phyloP scores from a whole-genome alignment of 257 asterid species.

The Marsdenia floribunda region DNA sequence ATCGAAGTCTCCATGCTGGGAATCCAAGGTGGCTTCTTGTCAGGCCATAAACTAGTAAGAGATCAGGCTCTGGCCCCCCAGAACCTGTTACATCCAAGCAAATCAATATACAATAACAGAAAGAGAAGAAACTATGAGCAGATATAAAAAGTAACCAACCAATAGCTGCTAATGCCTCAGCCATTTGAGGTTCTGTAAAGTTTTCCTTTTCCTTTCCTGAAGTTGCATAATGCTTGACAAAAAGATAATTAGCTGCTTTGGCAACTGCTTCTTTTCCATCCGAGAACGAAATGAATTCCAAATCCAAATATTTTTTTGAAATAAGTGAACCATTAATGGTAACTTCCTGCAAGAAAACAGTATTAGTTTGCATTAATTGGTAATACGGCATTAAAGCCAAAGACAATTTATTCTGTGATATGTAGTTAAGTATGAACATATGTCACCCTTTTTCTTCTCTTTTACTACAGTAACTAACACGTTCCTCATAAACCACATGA shows the following conservation, averaged over 20 bases:
- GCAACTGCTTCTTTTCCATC: conserved; percentile 89
- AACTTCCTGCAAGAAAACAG: conserved; percentile 34
- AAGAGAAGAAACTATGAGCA: conserved; percentile 2
- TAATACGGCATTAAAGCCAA: not conserved
- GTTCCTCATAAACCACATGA: not conserved
- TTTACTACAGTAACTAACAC: not conserved
- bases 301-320: conserved; percentile 37
- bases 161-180: conserved; percentile 55
- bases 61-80: conserved; percentile 66
- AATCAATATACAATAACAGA: not conserved
- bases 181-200: conserved; percentile 68
- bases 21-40: conserved; percentile 91
- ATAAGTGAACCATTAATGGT: conserved; percentile 22
- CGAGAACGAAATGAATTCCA: conserved; percentile 65
- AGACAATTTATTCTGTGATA: not conserved
- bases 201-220: conserved; percentile 33
- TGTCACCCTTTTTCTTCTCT: not conserved
- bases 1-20: conserved; percentile 93
- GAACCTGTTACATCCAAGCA: conserved; percentile 48
- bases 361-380: conserved; percentile 6
- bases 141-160: conserved; percentile 39
- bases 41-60: conserved; percentile 81
- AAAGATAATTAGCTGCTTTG: conserved; percentile 68
- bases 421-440: not conserved
- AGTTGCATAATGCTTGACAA: conserved; percentile 46